phyloP scores from a whole-genome alignment of 352 stramenopile genomes.

The Peronospora belbahrii region DNA sequence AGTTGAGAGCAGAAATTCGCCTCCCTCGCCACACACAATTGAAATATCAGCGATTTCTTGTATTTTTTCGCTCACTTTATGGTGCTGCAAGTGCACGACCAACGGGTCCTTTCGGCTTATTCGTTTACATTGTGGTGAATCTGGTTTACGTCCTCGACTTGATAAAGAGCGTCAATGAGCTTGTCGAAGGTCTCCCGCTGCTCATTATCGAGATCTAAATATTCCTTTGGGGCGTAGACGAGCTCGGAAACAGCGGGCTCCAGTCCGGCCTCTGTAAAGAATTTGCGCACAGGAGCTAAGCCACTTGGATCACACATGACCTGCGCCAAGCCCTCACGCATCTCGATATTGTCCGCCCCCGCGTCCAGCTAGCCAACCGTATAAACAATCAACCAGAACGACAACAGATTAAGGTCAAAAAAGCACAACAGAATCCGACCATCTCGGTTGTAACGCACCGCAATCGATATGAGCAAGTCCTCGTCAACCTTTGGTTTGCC shows the following conservation, averaged over 20 bases:
- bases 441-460: slow-evolving; percentile 21
- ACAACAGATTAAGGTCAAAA: slow-evolving; percentile 1
- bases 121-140: slow-evolving; percentile 83
- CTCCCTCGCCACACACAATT: slow-evolving; percentile 18
- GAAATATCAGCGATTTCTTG: slow-evolving; percentile 12
- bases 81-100: background rate
- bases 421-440: background rate
- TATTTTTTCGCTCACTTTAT: background rate
- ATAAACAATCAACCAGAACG: background rate
- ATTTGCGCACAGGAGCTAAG: slow-evolving; percentile 46
- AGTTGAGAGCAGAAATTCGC: slow-evolving; percentile 7
- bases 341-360: slow-evolving; percentile 62
- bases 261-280: slow-evolving; percentile 44
- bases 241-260: slow-evolving; percentile 67
- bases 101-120: slow-evolving; percentile 13
- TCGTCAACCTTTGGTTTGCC: slow-evolving; percentile 36
- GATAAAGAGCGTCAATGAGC: slow-evolving; percentile 63
- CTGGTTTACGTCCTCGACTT: slow-evolving; percentile 75
- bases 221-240: slow-evolving; percentile 79
- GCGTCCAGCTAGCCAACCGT: slow-evolving; percentile 42
- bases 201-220: slow-evolving; percentile 46
- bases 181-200: slow-evolving; percentile 63
- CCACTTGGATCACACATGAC: slow-evolving; percentile 65
- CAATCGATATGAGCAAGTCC: slow-evolving; percentile 67
- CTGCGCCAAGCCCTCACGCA: slow-evolving; percentile 53